Evolutionary conservation across 306 rosid species (phyloP), one percentile per base, ranked within the genome.

Genomic region (Quercus dentata): DNA sequence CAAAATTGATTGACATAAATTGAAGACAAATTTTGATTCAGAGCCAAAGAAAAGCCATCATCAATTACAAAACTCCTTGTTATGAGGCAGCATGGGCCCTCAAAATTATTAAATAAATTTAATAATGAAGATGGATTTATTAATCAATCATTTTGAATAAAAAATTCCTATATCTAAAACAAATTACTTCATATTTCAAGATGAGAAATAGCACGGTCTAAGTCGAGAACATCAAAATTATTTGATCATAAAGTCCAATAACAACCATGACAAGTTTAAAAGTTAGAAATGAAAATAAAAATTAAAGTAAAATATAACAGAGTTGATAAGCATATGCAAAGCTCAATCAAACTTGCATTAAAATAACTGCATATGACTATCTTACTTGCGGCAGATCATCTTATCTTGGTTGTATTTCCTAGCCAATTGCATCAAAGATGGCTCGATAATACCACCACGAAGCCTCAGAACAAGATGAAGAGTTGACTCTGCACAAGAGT

Each of bases 401-500:
- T 95, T 95, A 28, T 95, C 99, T 79, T 95, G 99, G 65, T 95
- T 95, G 55, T 92, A 95, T 30, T 95, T 95, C 88, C 99, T 87
- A 59, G 99, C 99, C 92, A 95, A 84, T 13, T 97, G 98, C 99
- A 95, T 95, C 84, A 95, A 76, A 59, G 99, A 95, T 1, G 99
- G 99, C 91, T 95, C 98, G 56, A 95, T 95, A 55, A 95, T 95
- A 4, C 99, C 99, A 86, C 99, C 98, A 71, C 99, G 97, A 64
- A 95, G 99, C 97, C 99, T 95, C 83, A 95, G 84, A 79, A 95
- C 99, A 87, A 95, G 91, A 81, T 95, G 99, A 80, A 95, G 77
- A 9, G 99, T 95, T n/a, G 99, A 95, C 76, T 95, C 99, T 95
- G 82, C 78, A 78, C 41, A 81, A 83, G 28, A 14, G n/a, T 68